phyloP scores from a whole-genome alignment of 192 early-diverging fungal genomes.

The Mortierella alpina region DNA sequence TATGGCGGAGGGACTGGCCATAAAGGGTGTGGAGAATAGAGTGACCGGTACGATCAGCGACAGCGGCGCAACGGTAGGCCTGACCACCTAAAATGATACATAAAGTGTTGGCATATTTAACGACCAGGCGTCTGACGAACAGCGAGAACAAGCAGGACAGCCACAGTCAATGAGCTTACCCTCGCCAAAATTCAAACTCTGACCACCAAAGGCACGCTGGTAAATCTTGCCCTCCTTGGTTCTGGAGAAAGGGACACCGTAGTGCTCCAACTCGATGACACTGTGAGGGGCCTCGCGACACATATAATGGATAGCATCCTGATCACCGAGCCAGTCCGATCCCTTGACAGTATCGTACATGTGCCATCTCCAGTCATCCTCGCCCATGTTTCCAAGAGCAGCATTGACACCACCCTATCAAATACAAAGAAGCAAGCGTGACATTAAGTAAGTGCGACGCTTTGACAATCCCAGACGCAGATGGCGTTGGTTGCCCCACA shows the following conservation, averaged over 20 bases:
- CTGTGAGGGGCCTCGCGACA: conserved; percentile 96
- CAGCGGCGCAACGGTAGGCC: conserved; percentile 97
- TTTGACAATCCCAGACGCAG: too few species aligned
- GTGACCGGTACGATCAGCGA: conserved; percentile 98
- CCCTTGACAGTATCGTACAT: conserved; percentile 99
- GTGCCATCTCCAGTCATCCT: conserved; percentile 99
- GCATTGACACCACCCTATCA: conserved; percentile 96
- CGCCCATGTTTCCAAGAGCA: conserved; percentile 98
- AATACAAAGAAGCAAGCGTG: not conserved
- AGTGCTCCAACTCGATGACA: conserved; percentile 98
- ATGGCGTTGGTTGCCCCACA: not conserved
- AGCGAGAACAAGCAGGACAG: not conserved
- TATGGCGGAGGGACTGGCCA: conserved; percentile 94
- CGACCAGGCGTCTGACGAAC: not conserved
- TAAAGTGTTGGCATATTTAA: not conserved
- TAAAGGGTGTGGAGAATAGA: conserved; percentile 98
- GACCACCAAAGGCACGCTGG: conserved; percentile 99
- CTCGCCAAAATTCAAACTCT: conserved; percentile 95
- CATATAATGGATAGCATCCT: conserved; percentile 99
- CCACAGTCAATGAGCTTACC: conserved; percentile 50
- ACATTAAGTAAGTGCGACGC: not conserved
- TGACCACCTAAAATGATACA: conserved; percentile 76
- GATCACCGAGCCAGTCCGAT: conserved; percentile 99
- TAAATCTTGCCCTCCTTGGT: conserved; percentile 98
- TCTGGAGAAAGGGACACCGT: conserved; percentile 97